A percentile compares a stretch with the other conserved stretches of the same genome.
phyloP scores from a whole-genome alignment of 352 stramenopile species.

The Pythium biforme region DNA sequence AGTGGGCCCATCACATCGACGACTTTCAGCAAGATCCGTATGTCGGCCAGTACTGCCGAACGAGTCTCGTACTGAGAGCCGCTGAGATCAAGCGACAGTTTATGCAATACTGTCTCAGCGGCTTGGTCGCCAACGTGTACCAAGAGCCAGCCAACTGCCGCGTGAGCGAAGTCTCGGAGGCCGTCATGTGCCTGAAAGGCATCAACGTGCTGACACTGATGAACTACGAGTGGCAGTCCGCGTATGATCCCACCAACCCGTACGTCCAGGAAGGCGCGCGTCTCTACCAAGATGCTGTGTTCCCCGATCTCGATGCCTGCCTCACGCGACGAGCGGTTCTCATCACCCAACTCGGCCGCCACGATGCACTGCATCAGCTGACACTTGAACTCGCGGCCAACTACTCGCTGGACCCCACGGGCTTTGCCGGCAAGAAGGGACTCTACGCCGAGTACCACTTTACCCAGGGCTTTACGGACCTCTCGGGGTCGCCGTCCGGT shows the following conservation, averaged over 20 bases:
- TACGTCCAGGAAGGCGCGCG: slow-evolving; percentile 12
- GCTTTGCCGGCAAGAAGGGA: slow-evolving; percentile 18
- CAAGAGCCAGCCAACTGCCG: slow-evolving; percentile 9
- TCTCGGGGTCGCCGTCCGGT: slow-evolving; percentile 25
- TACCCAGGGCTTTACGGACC: slow-evolving; percentile 22
- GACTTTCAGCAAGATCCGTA: slow-evolving; percentile 24
- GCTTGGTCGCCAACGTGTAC: slow-evolving; percentile 12
- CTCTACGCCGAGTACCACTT: slow-evolving; percentile 21
- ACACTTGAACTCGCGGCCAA: slow-evolving; percentile 20
- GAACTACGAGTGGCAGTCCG: slow-evolving; percentile 28
- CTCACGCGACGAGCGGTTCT: slow-evolving; percentile 15
- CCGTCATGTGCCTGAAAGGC: slow-evolving; percentile 27
- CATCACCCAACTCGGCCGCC: slow-evolving; percentile 8
- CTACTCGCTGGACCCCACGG: slow-evolving; percentile 15
- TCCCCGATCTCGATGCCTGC: slow-evolving; percentile 23
- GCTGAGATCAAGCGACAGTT: slow-evolving; percentile 6
- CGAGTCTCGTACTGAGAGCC: slow-evolving; percentile 13
- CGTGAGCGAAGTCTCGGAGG: slow-evolving; percentile 24
- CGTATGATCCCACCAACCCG: neutral
- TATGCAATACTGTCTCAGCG: slow-evolving; percentile 2
- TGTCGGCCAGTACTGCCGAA: slow-evolving; percentile 20
- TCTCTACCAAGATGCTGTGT: slow-evolving; percentile 13
- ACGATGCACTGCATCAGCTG: slow-evolving; percentile 16
- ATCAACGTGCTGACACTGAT: slow-evolving; percentile 22
- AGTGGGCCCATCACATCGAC: slow-evolving; percentile 20